phyloP scores from a whole-genome alignment of 2,329 filamentous ascomycete genomes.

The Talaromyces amestolkiae region DNA sequence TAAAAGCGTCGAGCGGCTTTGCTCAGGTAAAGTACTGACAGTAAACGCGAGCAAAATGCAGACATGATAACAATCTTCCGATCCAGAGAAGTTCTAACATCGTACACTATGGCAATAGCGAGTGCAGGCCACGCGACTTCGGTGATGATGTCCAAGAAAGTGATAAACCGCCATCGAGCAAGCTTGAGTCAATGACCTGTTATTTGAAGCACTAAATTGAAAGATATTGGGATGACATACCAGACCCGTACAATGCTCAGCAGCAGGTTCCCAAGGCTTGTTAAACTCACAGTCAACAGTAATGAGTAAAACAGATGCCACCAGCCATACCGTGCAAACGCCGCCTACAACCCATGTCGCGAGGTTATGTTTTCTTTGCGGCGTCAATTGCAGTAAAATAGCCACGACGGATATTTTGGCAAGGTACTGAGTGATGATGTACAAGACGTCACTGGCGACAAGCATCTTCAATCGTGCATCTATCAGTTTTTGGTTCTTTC shows the following conservation, averaged over 20 bases:
- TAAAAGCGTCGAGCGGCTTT: neutral
- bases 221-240: conserved; percentile 20
- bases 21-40: conserved; percentile 29
- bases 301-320: conserved; percentile 43
- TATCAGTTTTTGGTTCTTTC: neutral
- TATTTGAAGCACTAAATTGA: neutral
- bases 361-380: conserved; percentile 40
- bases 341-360: conserved; percentile 37
- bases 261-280: conserved; percentile 34
- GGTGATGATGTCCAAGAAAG: conserved; percentile 35
- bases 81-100: conserved; percentile 33
- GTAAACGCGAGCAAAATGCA: conserved; percentile 37
- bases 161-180: conserved; percentile 36
- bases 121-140: conserved; percentile 35
- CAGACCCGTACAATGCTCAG: conserved; percentile 28
- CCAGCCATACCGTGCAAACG: conserved; percentile 37
- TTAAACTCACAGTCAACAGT: conserved; percentile 42
- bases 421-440: conserved; percentile 38
- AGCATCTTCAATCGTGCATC: conserved; percentile 24
- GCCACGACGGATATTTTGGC: conserved; percentile 35
- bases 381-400: conserved; percentile 47
- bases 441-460: conserved; percentile 40
- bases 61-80: conserved; percentile 34
- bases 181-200: conserved; percentile 23
- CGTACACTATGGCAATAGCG: conserved; percentile 30